These are phyloP conservation scores for Bolboschoenus planiculmis DNA, from an alignment of 176 grass and related monocot species.

Conservation along the genomic window DNA sequence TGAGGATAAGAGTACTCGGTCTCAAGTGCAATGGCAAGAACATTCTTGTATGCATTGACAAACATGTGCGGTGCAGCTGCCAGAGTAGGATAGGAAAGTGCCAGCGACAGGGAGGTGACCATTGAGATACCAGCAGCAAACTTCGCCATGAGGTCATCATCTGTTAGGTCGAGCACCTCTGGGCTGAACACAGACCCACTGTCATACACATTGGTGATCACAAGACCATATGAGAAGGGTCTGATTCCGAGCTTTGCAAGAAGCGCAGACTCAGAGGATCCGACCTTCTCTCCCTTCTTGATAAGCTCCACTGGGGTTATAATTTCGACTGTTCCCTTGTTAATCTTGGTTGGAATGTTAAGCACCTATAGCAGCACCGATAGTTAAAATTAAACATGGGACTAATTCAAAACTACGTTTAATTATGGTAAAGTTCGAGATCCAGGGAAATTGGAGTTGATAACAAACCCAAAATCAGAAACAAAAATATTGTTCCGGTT, in stretches of 20 bases:
- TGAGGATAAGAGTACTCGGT: slow-evolving; percentile 72
- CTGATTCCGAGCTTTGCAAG: slow-evolving; percentile 79
- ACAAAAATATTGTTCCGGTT: background rate
- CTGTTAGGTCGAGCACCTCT: slow-evolving; percentile 75
- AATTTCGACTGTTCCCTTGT: slow-evolving; percentile 92
- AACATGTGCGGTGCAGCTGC: slow-evolving; percentile 82
- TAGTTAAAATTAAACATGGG: background rate
- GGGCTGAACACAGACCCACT: slow-evolving; percentile 70
- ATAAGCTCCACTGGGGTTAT: slow-evolving; percentile 84
- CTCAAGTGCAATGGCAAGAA: slow-evolving; percentile 72
- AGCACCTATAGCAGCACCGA: slow-evolving; percentile 41
- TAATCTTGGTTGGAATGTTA: slow-evolving; percentile 90
- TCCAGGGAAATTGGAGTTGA: background rate
- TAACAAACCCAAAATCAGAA: background rate
- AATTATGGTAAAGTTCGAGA: background rate
- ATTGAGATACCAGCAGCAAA: slow-evolving; percentile 64
- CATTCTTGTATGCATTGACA: slow-evolving; percentile 80
- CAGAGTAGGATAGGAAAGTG: slow-evolving; percentile 62
- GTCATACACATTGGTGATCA: slow-evolving; percentile 48
- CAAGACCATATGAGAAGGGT: slow-evolving; percentile 75
- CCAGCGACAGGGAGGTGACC: slow-evolving; percentile 61
- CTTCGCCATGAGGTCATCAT: slow-evolving; percentile 59
- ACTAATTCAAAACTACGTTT: background rate
- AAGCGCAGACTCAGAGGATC: slow-evolving; percentile 72
- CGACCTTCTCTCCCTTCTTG: slow-evolving; percentile 82